Evolutionary conservation across 495 filamentous ascomycete genomes (phyloP).

Genomic region (Penicillium paradoxum): DNA sequence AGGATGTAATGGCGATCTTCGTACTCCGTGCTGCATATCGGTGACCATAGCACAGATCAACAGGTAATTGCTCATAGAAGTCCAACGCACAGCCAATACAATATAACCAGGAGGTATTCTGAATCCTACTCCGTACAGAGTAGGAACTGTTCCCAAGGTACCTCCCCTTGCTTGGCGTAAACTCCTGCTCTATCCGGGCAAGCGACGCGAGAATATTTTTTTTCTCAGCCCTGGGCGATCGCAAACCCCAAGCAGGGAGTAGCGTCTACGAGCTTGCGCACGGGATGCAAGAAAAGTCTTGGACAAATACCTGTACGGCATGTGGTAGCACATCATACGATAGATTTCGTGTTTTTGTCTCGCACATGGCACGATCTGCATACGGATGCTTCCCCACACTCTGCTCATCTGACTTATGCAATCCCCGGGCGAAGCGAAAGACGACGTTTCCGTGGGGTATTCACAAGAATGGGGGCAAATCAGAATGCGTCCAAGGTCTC

Average conservation of each 20-base stretch:
- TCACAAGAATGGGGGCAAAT: background rate
- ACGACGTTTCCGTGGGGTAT: background rate
- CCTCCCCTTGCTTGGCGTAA: background rate
- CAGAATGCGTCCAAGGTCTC: background rate
- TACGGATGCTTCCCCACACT: background rate
- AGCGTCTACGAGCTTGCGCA: background rate
- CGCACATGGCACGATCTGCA: background rate
- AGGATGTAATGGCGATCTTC: too few relatives aligned
- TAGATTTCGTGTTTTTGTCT: too few relatives aligned
- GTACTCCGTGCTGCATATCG: too few relatives aligned
- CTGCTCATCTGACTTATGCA: background rate
- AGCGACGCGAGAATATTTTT: background rate
- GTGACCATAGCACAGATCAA: background rate
- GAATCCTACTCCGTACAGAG: background rate
- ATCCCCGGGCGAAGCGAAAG: background rate
- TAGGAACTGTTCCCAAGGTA: background rate
- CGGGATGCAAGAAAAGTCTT: background rate
- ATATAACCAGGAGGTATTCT: background rate
- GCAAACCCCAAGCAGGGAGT: background rate
- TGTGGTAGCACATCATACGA: background rate
- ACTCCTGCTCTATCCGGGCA: background rate
- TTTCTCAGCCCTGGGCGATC: slow-evolving; percentile 1
- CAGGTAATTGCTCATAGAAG: background rate
- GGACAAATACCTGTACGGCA: background rate
- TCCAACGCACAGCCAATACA: background rate